These are phyloP conservation scores for Cyclostephanos tholiformis DNA, from an alignment of 108 stramenopile genomes.

Conservation along the genomic window DNA sequence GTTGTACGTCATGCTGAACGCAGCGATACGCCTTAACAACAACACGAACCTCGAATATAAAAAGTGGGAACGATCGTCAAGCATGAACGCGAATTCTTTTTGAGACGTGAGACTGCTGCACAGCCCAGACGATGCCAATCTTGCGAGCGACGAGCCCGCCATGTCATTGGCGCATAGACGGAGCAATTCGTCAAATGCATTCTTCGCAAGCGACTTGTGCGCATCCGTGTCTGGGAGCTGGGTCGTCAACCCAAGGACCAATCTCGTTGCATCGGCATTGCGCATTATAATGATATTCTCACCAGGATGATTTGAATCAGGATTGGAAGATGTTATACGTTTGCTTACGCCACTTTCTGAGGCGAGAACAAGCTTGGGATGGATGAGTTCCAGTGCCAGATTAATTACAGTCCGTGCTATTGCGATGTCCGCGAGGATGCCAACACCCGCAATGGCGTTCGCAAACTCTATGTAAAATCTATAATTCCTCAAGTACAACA, in stretches of 20 bases:
- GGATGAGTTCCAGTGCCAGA: conserved; percentile 70
- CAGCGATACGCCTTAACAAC: conserved; percentile 70
- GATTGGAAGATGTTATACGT: conserved; percentile 18
- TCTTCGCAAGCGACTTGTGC: conserved; percentile 61
- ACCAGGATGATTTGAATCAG: conserved; percentile 24
- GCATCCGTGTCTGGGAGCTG: conserved; percentile 57
- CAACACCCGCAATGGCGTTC: conserved; percentile 61
- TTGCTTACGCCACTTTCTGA: conserved; percentile 38
- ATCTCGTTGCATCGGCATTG: conserved; percentile 79
- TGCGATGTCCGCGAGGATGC: conserved; percentile 49
- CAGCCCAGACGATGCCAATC: conserved; percentile 78
- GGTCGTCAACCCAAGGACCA: conserved; percentile 76
- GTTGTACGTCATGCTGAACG: conserved; percentile 83
- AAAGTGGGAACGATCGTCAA: conserved; percentile 72
- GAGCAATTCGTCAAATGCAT: conserved; percentile 73
- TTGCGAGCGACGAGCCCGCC: conserved; percentile 71
- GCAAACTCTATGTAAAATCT: conserved; percentile 84
- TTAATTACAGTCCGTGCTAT: conserved; percentile 59
- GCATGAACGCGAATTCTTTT: conserved; percentile 72
- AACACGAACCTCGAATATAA: conserved; percentile 75
- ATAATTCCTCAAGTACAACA: conserved; percentile 60
- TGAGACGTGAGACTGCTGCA: conserved; percentile 74
- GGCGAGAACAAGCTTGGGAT: conserved; percentile 57
- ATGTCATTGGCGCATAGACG: conserved; percentile 69
- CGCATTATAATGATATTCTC: conserved; percentile 51